These are phyloP conservation scores for Monilinia laxa DNA, from an alignment of 2,329 filamentous ascomycete genomes.

Conservation along the genomic window DNA sequence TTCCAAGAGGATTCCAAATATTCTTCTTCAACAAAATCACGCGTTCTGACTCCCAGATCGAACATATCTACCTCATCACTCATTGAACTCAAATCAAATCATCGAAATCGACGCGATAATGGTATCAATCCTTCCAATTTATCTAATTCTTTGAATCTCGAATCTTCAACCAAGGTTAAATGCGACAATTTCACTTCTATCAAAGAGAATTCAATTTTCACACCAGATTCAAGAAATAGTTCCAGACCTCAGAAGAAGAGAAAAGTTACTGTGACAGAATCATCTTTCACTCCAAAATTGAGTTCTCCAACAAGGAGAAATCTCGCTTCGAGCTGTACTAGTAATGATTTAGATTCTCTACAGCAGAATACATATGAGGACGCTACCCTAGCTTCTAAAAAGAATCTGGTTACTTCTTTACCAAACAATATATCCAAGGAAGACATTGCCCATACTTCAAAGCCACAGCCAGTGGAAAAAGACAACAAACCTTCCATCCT, in stretches of 20 bases:
- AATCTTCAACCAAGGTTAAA: slow-evolving; percentile 2
- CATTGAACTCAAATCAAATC: background rate
- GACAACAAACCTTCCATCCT: slow-evolving; percentile 31
- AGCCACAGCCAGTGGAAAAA: slow-evolving; percentile 22
- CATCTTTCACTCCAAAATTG: background rate
- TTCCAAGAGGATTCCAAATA: background rate
- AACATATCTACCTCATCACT: background rate
- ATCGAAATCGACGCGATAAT: slow-evolving; percentile 19
- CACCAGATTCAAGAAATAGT: background rate
- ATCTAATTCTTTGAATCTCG: background rate
- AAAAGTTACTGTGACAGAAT: too few species aligned
- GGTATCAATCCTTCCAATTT: background rate
- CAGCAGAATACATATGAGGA: background rate
- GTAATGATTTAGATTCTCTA: background rate
- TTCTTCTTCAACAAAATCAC: background rate
- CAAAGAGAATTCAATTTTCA: background rate
- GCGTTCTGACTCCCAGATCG: background rate
- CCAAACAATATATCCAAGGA: background rate
- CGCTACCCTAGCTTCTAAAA: background rate
- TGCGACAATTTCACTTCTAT: background rate
- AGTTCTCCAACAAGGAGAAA: background rate
- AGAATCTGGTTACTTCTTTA: background rate
- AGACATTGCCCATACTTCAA: background rate
- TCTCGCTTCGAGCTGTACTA: slow-evolving; percentile 17
- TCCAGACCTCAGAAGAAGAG: background rate